Percentiles rank a stretch among this genome's conserved stretches.
These are phyloP conservation scores for Xylaria bambusicola DNA, from an alignment of 495 filamentous ascomycete genomes.

Conservation along the genomic window DNA sequence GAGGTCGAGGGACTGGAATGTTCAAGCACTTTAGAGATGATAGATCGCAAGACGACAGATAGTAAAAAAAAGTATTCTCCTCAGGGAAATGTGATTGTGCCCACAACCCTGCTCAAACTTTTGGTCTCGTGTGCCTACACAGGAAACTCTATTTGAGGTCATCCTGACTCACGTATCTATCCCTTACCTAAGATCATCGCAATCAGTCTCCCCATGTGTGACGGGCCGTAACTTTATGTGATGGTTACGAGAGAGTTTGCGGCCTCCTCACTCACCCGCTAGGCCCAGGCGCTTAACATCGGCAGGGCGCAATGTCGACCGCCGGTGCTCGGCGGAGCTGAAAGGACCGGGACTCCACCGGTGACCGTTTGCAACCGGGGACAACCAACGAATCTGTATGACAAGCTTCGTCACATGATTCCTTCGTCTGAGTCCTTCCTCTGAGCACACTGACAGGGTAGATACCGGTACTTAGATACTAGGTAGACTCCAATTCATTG, in stretches of 20 bases:
- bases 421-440: not conserved
- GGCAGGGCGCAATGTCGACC: not conserved
- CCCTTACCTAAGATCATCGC: conserved; percentile 14
- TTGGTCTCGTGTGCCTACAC: not conserved
- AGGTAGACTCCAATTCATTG: no score
- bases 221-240: no score
- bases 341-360: not conserved
- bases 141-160: not conserved
- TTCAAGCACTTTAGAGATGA: conserved; percentile 3
- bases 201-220: no score
- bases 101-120: not conserved
- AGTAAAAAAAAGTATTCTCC: no score
- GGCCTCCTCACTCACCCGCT: conserved; percentile 19
- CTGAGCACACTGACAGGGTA: not conserved
- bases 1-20: not conserved
- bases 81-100: not conserved
- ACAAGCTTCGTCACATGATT: not conserved
- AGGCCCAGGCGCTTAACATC: conserved; percentile 8
- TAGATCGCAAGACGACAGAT: conserved; percentile 10
- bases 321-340: not conserved
- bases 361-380: no score
- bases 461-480: not conserved
- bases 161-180: not conserved
- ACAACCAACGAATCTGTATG: no score
- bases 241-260: conserved; percentile 32